phyloP scores from a whole-genome alignment of 768 basidiomycete genomes.

The Amanita molliuscula region DNA sequence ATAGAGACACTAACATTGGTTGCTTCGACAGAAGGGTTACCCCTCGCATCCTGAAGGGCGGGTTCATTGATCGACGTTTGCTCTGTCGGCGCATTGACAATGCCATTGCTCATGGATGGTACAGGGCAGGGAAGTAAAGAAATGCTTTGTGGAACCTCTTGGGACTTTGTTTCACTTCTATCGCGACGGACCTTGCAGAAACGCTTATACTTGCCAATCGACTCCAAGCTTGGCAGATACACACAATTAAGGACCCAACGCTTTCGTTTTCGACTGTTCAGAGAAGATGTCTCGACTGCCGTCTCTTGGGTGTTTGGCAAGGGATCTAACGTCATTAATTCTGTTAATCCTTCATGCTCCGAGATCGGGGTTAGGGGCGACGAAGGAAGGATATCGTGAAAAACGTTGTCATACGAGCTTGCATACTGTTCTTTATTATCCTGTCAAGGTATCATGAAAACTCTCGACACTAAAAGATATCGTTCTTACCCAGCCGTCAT shows the following conservation, averaged over 20 bases:
- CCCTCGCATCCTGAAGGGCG: neutral
- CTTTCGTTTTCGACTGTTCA: neutral
- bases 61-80: neutral
- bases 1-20: neutral
- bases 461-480: neutral
- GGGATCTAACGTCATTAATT: neutral
- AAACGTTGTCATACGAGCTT: neutral
- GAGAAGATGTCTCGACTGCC: neutral
- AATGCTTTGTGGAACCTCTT: neutral
- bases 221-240: neutral
- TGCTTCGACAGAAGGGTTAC: neutral
- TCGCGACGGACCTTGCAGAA: neutral
- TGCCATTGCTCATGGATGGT: neutral
- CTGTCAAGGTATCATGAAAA: neutral
- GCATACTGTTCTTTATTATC: neutral
- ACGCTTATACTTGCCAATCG: neutral
- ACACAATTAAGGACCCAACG: neutral
- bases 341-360: neutral
- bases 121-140: neutral
- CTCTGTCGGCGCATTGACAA: neutral
- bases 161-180: neutral
- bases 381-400: neutral
- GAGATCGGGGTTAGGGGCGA: neutral
- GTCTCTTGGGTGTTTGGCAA: neutral
- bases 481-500: constrained; percentile 4